Base-by-base conservation (phyloP, 1,284 basidiomycete genomes). In the Ceratobasidium sp. region DNA sequence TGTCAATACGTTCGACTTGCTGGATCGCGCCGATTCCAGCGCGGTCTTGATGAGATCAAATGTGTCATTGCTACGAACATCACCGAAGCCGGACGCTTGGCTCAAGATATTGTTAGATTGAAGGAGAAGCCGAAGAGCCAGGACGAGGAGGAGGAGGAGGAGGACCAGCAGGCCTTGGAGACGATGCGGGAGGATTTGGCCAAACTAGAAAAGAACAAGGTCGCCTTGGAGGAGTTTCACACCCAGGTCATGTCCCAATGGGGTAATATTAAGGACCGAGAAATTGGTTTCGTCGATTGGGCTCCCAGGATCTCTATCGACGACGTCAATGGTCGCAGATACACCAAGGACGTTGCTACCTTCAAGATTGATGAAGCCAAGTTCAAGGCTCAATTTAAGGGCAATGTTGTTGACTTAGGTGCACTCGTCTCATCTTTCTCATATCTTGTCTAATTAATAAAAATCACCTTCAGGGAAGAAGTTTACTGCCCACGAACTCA, bases 361-460 rank as follows among this genome's bases (percentile, higher is more conserved):
- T 6, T 68, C 52, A n/a, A 20, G 35, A 50, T 68, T 29, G 34
- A 70, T 47, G 27, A 22, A 72, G 69, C 67, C 34, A 82, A 77
- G 76, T 69, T 81, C 76, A 77, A 73, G 75, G 67, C 49, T 15
- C 15, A 75, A 74, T 60, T 65, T 29, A 6, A 42, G 29, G 65
- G 65, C 6, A 71, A 69, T 22, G 10, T 71, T 0, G 70, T 71
- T 8, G 45, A 69, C 15, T 42, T 71, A 10, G 70, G 68, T 71
- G 50, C 68, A 67, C 69, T 69, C 69, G 58, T 38, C 29, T 69
- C 38, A 15, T 57, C 45, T 53, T 50, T 60, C 32, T 64, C 35
- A 29, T 35, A 68, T 71, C n/a, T 60, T 75, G 65, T 62, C 69
- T 74, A 31, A 53, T 74, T 73, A 70, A 72, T 73, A 74, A 69